Evolutionary conservation across 2,329 filamentous ascomycete species (phyloP), one percentile per base, ranked within the genome.

Genomic region (Penicillium expansum): DNA sequence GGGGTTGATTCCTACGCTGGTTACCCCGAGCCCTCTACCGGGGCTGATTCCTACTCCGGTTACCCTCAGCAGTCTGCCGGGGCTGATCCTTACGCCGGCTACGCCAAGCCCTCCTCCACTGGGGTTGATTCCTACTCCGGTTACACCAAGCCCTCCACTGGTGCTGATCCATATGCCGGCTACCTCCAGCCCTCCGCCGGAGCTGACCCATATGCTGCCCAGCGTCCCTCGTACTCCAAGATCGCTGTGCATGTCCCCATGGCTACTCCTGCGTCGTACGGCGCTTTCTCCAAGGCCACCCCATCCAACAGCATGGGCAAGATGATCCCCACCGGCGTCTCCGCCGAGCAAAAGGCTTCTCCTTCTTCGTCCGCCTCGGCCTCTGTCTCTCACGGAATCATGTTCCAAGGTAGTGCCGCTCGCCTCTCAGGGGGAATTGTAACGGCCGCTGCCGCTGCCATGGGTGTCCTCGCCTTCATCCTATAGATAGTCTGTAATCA

Each of bases 251-350:
- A 66, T 22, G 67, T 73, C 0, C 67, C 69, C 18, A 49, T 55
- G 48, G 59, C 59, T 4, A 61, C 51, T 9, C 58, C 66, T 1
- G 42, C 52, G 20, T 58, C 52, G 6, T 61, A 33, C 4, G 52
- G n/a, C 18, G 43, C 38, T 16, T 69, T 67, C 54, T 53, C 66
- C 62, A 57, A 62, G 69, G 59, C 67, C 4, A 66, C 71, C 1
- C 69, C 71, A 27, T 72, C 67, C 1, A 58, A 51, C 6, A 67
- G 57, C 45, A 24, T 37, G 16, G 54, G 49, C 13, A 32, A 45
- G 13, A 45, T 39, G 32, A 20, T 79, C 18, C 80, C 80, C 29
- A 73, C 71, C 44, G 79, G 80, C 52, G 77, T 76, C n/a, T 24
- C 14, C 6, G 37, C 38, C 22, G 13, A 49, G 24, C n/a, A 51